Conservation (phyloP, 2,329 filamentous ascomycete species). For the Penicillium sp. region DNA sequence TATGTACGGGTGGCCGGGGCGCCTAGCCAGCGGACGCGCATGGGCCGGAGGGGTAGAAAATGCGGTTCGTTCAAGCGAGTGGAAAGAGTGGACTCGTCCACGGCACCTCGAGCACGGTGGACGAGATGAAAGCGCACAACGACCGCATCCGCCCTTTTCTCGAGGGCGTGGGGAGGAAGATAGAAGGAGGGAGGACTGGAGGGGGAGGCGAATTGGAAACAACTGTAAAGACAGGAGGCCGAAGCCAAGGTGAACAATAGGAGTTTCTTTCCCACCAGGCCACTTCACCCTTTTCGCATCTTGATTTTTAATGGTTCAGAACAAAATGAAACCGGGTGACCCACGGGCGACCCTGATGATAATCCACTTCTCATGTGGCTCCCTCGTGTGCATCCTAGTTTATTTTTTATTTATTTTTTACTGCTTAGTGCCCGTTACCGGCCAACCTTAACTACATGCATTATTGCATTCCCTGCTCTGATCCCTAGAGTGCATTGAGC, state of each 20-base stretch:
- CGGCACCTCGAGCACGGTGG: conserved; percentile 30
- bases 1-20: conserved; percentile 20
- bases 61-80: conserved; percentile 7
- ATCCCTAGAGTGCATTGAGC: not conserved
- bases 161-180: conserved; percentile 8
- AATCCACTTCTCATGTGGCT: conserved; percentile 1
- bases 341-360: conserved; percentile 18
- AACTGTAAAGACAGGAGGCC: conserved; percentile 9
- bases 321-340: conserved; percentile 15
- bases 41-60: conserved; percentile 8
- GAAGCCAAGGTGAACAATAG: not conserved
- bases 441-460: not conserved
- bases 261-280: not conserved
- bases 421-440: not conserved
- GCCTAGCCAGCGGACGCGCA: conserved; percentile 25
- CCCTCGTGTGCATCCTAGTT: not conserved
- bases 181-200: not conserved
- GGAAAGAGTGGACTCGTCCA: conserved; percentile 31
- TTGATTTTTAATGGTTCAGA: not conserved
- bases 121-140: conserved; percentile 29
- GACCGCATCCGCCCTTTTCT: conserved; percentile 30
- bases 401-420: not conserved
- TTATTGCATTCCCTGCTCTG: not conserved
- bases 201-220: conserved; percentile 9
- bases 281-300: not conserved